phyloP scores from a whole-genome alignment of 1,139 yeast species.

The Magnusiomyces ingens region DNA sequence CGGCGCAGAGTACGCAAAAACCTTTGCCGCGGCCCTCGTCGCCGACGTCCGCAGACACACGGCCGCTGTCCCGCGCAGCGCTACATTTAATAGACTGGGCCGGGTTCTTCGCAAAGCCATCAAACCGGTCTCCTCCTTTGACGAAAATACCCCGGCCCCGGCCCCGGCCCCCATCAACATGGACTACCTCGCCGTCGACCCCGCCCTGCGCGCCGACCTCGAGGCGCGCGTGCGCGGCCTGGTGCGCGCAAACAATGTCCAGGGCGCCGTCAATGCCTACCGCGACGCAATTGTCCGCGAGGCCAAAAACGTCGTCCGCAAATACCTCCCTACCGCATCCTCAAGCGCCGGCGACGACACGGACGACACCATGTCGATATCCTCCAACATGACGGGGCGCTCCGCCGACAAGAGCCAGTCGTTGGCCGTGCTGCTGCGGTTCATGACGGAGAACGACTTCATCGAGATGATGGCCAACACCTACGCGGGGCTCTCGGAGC shows the following conservation, averaged over 20 bases:
- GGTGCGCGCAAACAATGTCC: conserved; percentile 55
- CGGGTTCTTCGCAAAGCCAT: conserved; percentile 18
- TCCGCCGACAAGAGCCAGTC: conserved; percentile 29
- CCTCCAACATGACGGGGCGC: conserved; percentile 22
- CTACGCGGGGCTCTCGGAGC: conserved; percentile 60
- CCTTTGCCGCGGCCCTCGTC: conserved; percentile 49
- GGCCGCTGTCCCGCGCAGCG: conserved; percentile 42
- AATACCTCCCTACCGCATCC: conserved; percentile 45
- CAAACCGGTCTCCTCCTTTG: background rate
- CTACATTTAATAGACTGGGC: conserved; percentile 48
- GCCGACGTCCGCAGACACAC: conserved; percentile 57
- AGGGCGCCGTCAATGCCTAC: conserved; percentile 57
- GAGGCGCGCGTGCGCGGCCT: conserved; percentile 48
- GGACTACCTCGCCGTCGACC: conserved; percentile 36
- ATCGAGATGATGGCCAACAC: conserved; percentile 60
- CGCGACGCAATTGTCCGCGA: conserved; percentile 64
- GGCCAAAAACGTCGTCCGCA: conserved; percentile 64
- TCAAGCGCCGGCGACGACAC: conserved; percentile 20
- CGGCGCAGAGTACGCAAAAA: conserved; percentile 58
- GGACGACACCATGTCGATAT: conserved; percentile 26
- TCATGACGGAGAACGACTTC: conserved; percentile 66
- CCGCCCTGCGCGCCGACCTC: conserved; percentile 38
- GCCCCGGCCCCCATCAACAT: conserved; percentile 18
- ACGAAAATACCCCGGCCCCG: conserved; percentile 9
- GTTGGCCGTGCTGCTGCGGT: conserved; percentile 52